phyloP scores from a whole-genome alignment of 192 early-diverging fungal genomes.

The Physocladia obscura region DNA sequence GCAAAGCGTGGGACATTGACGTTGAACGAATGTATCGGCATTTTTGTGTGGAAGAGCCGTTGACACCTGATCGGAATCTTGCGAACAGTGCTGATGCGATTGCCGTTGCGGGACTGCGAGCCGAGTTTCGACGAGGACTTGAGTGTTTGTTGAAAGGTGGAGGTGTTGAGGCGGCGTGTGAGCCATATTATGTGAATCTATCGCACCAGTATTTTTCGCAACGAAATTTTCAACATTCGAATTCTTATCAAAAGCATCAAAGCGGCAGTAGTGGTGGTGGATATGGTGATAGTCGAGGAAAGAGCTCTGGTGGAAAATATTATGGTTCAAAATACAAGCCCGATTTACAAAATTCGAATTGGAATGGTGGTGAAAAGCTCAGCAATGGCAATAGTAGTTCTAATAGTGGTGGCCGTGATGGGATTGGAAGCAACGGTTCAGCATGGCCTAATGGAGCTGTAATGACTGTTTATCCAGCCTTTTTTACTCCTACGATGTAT shows the following conservation, averaged over 20 bases:
- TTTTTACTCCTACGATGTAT: neutral
- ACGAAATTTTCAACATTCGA: neutral
- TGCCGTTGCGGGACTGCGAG: constrained; percentile 72
- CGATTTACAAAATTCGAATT: neutral
- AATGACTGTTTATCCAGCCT: neutral
- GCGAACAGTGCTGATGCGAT: constrained; percentile 84
- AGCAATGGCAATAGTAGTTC: neutral
- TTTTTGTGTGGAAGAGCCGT: constrained; percentile 92
- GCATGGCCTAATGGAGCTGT: neutral
- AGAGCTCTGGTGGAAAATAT: neutral
- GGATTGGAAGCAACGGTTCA: neutral
- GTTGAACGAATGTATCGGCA: constrained; percentile 62
- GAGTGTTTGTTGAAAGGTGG: neutral
- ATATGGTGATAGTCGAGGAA: neutral
- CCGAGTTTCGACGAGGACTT: constrained; percentile 76
- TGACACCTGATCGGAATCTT: constrained; percentile 83
- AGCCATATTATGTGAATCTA: neutral
- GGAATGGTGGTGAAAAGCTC: neutral
- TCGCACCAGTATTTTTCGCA: neutral
- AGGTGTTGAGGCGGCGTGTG: neutral
- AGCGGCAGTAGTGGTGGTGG: neutral
- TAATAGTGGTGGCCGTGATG: neutral
- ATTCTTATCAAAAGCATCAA: neutral
- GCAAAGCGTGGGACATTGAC: constrained; percentile 83
- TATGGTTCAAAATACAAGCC: neutral